phyloP scores from a whole-genome alignment of 495 filamentous ascomycete species.

The Xylaria longipes region DNA sequence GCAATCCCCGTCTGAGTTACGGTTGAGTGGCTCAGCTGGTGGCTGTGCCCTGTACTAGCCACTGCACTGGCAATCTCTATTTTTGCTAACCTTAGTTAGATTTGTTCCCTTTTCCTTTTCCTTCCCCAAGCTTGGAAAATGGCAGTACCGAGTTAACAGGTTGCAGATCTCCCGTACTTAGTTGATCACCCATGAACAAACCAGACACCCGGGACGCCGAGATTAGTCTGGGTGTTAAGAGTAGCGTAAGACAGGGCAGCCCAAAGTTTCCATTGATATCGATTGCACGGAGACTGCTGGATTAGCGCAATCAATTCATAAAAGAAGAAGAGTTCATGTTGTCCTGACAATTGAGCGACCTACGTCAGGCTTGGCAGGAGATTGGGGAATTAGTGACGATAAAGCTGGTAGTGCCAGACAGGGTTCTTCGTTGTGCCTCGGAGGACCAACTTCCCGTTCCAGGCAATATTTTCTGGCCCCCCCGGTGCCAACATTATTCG shows the following conservation, averaged over 20 bases:
- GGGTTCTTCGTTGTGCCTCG: not conserved
- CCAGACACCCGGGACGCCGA: conserved; percentile 15
- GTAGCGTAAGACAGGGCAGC: not conserved
- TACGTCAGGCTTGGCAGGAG: not conserved
- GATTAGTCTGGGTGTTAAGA: not conserved
- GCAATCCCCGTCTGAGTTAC: too few species aligned
- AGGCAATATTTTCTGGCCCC: not conserved
- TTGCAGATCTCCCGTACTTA: conserved; percentile 2
- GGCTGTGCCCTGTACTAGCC: too few species aligned
- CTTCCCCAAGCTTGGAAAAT: not conserved
- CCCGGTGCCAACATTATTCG: not conserved
- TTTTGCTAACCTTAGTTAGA: too few species aligned
- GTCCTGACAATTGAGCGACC: not conserved
- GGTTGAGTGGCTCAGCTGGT: too few species aligned
- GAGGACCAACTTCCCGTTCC: not conserved
- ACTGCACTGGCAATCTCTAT: too few species aligned
- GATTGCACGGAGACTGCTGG: not conserved
- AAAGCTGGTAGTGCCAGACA: not conserved
- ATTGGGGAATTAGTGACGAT: not conserved
- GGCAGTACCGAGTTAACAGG: not conserved
- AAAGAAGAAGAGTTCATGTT: not conserved
- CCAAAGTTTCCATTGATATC: not conserved
- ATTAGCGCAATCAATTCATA: not conserved
- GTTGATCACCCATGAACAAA: not conserved
- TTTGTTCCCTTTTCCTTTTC: too few species aligned